Evolutionary conservation across 345 rosid genomes (phyloP), one percentile per base, ranked within the genome.

Genomic region (Euphorbia peplus): DNA sequence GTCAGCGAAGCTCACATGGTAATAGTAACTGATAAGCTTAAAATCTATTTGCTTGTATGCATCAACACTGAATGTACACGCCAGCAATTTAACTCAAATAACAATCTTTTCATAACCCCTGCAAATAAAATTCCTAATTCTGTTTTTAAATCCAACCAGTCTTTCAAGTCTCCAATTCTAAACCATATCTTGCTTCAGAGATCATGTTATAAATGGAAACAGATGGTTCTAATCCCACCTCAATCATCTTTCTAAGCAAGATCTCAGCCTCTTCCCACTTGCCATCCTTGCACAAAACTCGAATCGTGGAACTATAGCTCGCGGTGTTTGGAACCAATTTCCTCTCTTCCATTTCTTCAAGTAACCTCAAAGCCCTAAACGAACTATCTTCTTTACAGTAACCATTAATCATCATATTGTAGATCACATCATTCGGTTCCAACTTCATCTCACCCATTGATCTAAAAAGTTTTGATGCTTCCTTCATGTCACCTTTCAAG

Each of bases 381-480:
- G 87, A 82, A 78, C 81, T 86, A 50, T 86, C 87, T 70, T 90
- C 93, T 41, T 78, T 87, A 68, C 96, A 87, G 67, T 93, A 93
- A 10, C 96, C 90, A 12, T 75, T 75, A 60, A 93, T 87, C 88
- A 93, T 80, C 21, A 76, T 89, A 73, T 89, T 76, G 80, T 85
- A 87, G 51, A 87, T 79, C 29, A 90, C 91, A 50, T 83, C 87
- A 52, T 78, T 88, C 5, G 89, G 86, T 78, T 84, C 79, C 73
- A 92, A 32, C 62, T 70, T 75, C 73, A 68, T 73, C 35, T 80
- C 85, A 2, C 54, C 46, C 87, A 86, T 81, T 52, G 85, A 81
- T 76, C 73, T 81, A 35, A 86, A 81, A 8, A 90, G 65, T 68
- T 84, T 85, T 0, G 70, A 84, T 0, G 98, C 92, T 64, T 83